These are phyloP conservation scores for Drosera capensis DNA, from an alignment of 148 eudicot genomes.

Conservation along the genomic window DNA sequence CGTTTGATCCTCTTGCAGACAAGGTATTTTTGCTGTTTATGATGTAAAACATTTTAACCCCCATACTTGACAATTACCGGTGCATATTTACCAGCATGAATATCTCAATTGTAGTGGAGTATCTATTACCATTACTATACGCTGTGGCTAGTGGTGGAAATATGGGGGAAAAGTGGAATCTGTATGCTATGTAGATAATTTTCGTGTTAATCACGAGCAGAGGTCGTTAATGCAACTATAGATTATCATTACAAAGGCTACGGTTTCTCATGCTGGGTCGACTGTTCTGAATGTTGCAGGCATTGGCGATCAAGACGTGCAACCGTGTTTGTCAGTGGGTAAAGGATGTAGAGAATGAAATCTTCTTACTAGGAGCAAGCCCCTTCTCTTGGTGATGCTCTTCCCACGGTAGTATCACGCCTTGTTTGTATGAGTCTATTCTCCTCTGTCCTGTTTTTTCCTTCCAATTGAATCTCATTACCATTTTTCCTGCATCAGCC, in stretches of 20 bases:
- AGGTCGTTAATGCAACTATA: not conserved
- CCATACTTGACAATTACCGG: not conserved
- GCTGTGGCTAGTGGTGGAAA: too few relatives aligned
- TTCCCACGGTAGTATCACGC: too few relatives aligned
- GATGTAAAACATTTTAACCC: not conserved
- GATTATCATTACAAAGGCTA: not conserved
- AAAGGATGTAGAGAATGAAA: constrained; percentile 81
- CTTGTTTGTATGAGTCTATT: too few relatives aligned
- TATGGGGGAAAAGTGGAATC: too few relatives aligned
- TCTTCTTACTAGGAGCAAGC: constrained; percentile 83
- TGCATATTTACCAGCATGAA: not conserved
- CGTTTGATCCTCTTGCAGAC: constrained; percentile 96
- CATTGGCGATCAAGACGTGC: constrained; percentile 77
- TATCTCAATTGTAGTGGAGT: not conserved
- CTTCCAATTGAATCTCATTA: too few relatives aligned
- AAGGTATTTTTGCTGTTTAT: constrained; percentile 35
- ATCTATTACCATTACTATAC: too few relatives aligned
- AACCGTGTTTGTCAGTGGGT: constrained; percentile 94
- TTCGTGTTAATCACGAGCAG: too few relatives aligned
- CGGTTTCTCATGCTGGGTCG: not conserved
- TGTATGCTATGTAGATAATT: too few relatives aligned
- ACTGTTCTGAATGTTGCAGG: constrained; percentile 32
- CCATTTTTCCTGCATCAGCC: too few relatives aligned
- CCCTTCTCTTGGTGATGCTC: constrained; percentile 67
- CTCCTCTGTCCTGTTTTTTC: too few relatives aligned